Base-by-base conservation (phyloP, 2,329 filamentous ascomycete genomes). In the Monosporascus cannonballus region DNA sequence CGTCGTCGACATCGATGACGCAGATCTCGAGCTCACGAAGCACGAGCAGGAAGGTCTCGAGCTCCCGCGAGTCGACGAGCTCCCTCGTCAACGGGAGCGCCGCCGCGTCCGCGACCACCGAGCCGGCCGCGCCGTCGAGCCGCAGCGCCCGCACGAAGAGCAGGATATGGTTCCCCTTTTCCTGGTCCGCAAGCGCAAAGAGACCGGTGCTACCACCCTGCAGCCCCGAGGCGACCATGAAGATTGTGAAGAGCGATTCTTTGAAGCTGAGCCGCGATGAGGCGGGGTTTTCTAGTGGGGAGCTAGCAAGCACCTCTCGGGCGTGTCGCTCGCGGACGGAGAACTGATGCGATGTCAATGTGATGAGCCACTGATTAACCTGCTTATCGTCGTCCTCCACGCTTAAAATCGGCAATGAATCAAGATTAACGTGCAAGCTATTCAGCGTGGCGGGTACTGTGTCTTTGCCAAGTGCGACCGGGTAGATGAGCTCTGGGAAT, bases 21-120 rank as follows among this genome's bases (percentile, higher is more conserved):
- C 67, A 67, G 51, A 70, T 68, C 49, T 74, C 67, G 0, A 74
- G 61, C 9, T 64, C 62, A 15, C 67, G 63, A 1, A 74, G 55
- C 2, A 73, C 38, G 3, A 71, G 56, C 3, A 77, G 62, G 56
- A 78, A 76, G 0, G 62, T 55, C 18, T 70, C 64, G 17, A 77
- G 56, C 45, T 64, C 57, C 1, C 58, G 57, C 0, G 64, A 67
- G 11, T 58, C 41, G 7, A 76, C 53, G 3, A 73, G 54, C 0
- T 67, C 57, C 4, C 52, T 51, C 0, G 75, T 77, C 6, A 78
- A 56, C 0, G 76, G 73, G 1, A 80, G 62, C 3, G 74, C 69
- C 0, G 76, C 77, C 0, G 74, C 76, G 54, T 80, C 77, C 4
- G 76, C 66, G 2, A 76, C 71, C 6, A 76, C 66, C 1, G 69